These are phyloP conservation scores for Chlamydomonas incerta DNA, from an alignment of 139 green algal species.

Conservation along the genomic window DNA sequence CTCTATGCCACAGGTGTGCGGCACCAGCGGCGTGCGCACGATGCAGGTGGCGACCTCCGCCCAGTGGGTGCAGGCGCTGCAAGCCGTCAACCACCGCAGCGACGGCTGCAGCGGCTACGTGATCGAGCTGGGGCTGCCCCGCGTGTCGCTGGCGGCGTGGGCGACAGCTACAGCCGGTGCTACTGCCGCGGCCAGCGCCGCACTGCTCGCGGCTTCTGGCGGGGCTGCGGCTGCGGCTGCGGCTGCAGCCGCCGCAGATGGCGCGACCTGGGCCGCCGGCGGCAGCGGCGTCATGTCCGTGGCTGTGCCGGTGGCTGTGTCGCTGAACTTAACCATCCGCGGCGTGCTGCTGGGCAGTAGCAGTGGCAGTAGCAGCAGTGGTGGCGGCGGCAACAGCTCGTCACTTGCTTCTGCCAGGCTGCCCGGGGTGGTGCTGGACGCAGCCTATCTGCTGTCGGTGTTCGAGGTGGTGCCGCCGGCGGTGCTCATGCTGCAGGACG, in stretches of 20 bases:
- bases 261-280: no score
- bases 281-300: no score
- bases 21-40: background rate
- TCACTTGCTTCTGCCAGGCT: no score
- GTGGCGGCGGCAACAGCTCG: background rate
- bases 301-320: background rate
- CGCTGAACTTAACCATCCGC: no score
- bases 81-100: background rate
- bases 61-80: background rate
- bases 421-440: conserved; percentile 20
- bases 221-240: no score
- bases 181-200: background rate
- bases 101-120: conserved; percentile 9
- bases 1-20: conserved; percentile 22
- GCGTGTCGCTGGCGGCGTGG: background rate
- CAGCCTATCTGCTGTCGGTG: background rate
- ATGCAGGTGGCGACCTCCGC: background rate
- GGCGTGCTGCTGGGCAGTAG: no score
- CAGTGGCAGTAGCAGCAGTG: no score
- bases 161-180: background rate
- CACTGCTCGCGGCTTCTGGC: background rate
- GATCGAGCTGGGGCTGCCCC: background rate
- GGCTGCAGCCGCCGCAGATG: no score
- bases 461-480: conserved; percentile 1
- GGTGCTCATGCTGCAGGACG: background rate